Evolutionary conservation across 805 yeast genomes (phyloP).

Genomic region (Starmerella stigmatis): DNA sequence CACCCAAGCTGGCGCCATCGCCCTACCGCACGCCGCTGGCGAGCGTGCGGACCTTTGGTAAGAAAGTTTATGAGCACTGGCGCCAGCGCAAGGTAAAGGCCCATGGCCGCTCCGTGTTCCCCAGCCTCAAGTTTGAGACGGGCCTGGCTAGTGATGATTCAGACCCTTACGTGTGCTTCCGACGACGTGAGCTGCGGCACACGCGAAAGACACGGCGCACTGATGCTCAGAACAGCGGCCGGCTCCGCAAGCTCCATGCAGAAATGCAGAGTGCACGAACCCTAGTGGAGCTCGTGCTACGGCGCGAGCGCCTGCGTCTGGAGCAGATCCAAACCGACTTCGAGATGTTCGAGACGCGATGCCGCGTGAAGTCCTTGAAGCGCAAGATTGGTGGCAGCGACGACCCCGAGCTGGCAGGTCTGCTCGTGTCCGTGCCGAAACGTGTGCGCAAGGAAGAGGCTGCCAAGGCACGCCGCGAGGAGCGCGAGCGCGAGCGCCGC

Average conservation of each 20-base stretch:
- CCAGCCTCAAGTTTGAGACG: conserved; percentile 73
- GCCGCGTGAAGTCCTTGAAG: conserved; percentile 60
- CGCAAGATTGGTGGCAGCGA: conserved; percentile 56
- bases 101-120: conserved; percentile 60
- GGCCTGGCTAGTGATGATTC: conserved; percentile 63
- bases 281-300: conserved; percentile 56
- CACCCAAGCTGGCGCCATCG: conserved; percentile 18
- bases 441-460: conserved; percentile 45
- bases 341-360: conserved; percentile 61
- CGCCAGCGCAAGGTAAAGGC: conserved; percentile 57
- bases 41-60: conserved; percentile 45
- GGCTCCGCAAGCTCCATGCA: conserved; percentile 58
- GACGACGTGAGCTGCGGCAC: conserved; percentile 89
- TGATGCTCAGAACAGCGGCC: conserved; percentile 80
- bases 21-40: conserved; percentile 22
- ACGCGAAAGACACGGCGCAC: conserved; percentile 94
- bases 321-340: conserved; percentile 53
- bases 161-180: conserved; percentile 91
- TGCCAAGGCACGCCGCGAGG: conserved; percentile 19
- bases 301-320: conserved; percentile 57
- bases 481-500: conserved; percentile 18
- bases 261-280: conserved; percentile 70
- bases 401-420: conserved; percentile 63
- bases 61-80: conserved; percentile 70
- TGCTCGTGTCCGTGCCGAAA: conserved; percentile 50